A percentile compares a stretch with the other conserved stretches of the same genome.
Conservation (phyloP, 257 asterid species). For the Rehmannia glutinosa region DNA sequence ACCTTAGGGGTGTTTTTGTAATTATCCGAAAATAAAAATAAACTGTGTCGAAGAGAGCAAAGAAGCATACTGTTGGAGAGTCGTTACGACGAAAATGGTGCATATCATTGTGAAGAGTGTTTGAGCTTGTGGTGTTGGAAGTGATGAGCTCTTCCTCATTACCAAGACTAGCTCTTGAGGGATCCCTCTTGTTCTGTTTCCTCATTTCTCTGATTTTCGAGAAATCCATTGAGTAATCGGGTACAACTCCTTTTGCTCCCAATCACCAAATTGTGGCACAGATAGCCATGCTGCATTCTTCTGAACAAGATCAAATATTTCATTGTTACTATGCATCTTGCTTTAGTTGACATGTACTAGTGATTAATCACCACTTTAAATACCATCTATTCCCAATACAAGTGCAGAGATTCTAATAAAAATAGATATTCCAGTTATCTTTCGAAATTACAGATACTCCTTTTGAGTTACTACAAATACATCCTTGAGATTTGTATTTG, state of each 20-base stretch:
- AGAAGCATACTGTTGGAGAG: conserved; percentile 60
- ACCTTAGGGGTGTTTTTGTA: too few species aligned
- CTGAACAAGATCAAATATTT: conserved; percentile 16
- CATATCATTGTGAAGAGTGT: conserved; percentile 21
- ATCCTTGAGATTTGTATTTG: too few species aligned
- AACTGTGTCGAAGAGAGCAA: background rate
- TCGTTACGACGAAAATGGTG: conserved; percentile 29
- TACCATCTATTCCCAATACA: too few species aligned
- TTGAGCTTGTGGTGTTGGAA: conserved; percentile 23
- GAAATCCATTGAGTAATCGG: conserved; percentile 61
- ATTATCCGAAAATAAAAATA: background rate
- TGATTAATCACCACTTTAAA: too few species aligned
- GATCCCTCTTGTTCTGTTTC: conserved; percentile 55
- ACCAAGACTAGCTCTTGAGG: conserved; percentile 53
- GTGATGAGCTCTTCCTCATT: too few species aligned
- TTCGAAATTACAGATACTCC: too few species aligned
- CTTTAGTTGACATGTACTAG: too few species aligned
- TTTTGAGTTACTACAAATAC: too few species aligned
- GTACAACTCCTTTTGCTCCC: conserved; percentile 54
- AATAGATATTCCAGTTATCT: too few species aligned
- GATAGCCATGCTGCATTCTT: conserved; percentile 43
- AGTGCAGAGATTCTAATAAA: too few species aligned
- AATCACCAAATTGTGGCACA: conserved; percentile 60
- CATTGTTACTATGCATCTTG: background rate
- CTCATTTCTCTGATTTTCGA: conserved; percentile 55